Base-by-base conservation (phyloP, 2,329 filamentous ascomycete genomes). In the Claviceps arundinis region DNA sequence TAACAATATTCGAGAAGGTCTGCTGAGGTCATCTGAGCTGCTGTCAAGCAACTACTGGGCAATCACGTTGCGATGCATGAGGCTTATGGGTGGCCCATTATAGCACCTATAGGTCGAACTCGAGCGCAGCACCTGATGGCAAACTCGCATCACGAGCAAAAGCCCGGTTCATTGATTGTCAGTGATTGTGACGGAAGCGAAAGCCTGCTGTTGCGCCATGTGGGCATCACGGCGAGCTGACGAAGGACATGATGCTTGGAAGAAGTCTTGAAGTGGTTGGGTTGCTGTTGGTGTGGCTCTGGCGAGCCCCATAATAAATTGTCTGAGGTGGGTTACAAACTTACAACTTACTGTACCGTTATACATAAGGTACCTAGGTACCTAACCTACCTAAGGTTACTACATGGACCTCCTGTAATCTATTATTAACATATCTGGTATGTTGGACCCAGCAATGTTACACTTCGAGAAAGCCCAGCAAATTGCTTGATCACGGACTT, bases 51-150 rank as follows among this genome's bases (percentile, higher is more conserved):
- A 51, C 37, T 34, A 22, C 22, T 37, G 22, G 5, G 50, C 44
- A 34, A 34, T 40, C 50, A 51, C 47, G 50, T 37, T 51, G 50
- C 50, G 43, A 24, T 37, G 16, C 50, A 19, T 24, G 13, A 19
- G 43, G 37, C 43, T 47, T 41, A 47, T 24, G 43, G 37, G 11
- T 19, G 22, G 37, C 43, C 44, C 43, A 51, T 43, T 37, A 24
- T 34, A 19, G n/a, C 37, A 42, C 37, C 30, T 16, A 38, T 41
- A 14, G 22, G 41, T 37, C 6, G 44, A 47, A 37, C 13, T 17
- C 37, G 42, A 46, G 41, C 19, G 22, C 42, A 26, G 11, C 19
- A 24, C 37, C 37, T 26, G 43, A 42, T 41, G 19, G 14, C 11
- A 4, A 37, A 22, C 30, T 30, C 14, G n/a, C 40, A 19, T 30